Evolutionary conservation across 1,284 basidiomycete genomes (phyloP), one percentile per base, ranked within the genome.

Genomic region (Sphagnurus paluster): DNA sequence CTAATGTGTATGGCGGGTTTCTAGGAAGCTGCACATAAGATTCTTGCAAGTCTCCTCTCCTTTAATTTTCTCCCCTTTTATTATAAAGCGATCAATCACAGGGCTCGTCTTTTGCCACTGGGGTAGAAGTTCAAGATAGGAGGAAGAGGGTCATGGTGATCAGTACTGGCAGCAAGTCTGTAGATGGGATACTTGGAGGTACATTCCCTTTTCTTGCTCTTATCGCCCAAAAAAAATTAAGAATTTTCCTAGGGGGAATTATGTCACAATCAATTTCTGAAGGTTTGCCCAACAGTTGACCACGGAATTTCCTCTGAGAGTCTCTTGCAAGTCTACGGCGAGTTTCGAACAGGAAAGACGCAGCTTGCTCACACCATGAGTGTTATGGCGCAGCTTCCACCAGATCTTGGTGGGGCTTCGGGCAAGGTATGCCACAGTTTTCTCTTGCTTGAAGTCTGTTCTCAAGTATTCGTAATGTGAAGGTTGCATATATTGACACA

Each of bases 401-500:
- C 83, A 3, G 93, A 96, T 45, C 79, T 94, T 62, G 93, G 93
- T 10, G 93, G 93, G 7, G 93, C 90, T 0, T 79, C 85, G 19
- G 93, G 93, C 39, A 96, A 95, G 74, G 87, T 84, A 46, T 32
- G 58, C 35, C 14, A 2, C 30, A 16, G 6, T 14, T 24, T 8
- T 10, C 34, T n/a, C 13, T n/a, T 7, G 16, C 14, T 20, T 17
- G n/a, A 19, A 36, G 25, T 29, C n/a, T n/a, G n/a, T n/a, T n/a
- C n/a, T n/a, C n/a, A n/a, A n/a, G n/a, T n/a, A n/a, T n/a, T n/a
- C n/a, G n/a, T n/a, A n/a, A n/a, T n/a, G n/a, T n/a, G n/a, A n/a
- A 88, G 86, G 91, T 94, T 26, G 93, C 93, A 56, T 96, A 91
- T 65, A 91, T 96, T 50, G 93, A 95, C 63, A 95, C 93, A 1